These are phyloP conservation scores for Sanghuangporus sanghuang DNA, from an alignment of 1,284 basidiomycete species.

Conservation along the genomic window DNA sequence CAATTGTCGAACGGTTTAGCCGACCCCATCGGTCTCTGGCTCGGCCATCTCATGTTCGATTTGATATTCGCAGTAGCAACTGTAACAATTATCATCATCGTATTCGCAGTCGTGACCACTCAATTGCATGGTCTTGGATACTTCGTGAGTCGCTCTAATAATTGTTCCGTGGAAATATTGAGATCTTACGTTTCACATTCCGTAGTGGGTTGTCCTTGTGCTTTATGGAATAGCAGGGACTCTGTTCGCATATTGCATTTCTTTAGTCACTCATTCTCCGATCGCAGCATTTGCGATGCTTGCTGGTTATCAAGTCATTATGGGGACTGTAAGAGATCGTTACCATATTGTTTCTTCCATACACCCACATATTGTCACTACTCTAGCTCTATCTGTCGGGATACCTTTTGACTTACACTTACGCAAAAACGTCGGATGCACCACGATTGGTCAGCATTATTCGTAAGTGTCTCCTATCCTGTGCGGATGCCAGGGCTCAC, in stretches of 20 bases:
- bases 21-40: constrained; percentile 69
- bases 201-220: constrained; percentile 64
- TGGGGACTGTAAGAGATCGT: constrained; percentile 48
- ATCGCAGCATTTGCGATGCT: constrained; percentile 70
- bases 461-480: constrained; percentile 32
- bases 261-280: constrained; percentile 59
- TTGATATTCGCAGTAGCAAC: constrained; percentile 52
- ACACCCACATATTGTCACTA: not conserved
- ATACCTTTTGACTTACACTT: constrained; percentile 67
- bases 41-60: constrained; percentile 77
- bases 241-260: constrained; percentile 64
- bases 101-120: constrained; percentile 51
- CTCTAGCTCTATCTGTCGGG: constrained; percentile 54
- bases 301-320: constrained; percentile 71
- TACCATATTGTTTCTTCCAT: not conserved
- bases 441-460: constrained; percentile 52
- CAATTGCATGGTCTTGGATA: constrained; percentile 71
- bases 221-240: constrained; percentile 67
- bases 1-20: constrained; percentile 74
- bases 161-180: not conserved
- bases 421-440: constrained; percentile 56
- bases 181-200: not conserved
- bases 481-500: not conserved
- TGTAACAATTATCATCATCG: constrained; percentile 55
- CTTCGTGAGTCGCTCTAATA: constrained; percentile 42